phyloP scores from a whole-genome alignment of 1,284 basidiomycete genomes.

The Fomitopsis schrenkii region DNA sequence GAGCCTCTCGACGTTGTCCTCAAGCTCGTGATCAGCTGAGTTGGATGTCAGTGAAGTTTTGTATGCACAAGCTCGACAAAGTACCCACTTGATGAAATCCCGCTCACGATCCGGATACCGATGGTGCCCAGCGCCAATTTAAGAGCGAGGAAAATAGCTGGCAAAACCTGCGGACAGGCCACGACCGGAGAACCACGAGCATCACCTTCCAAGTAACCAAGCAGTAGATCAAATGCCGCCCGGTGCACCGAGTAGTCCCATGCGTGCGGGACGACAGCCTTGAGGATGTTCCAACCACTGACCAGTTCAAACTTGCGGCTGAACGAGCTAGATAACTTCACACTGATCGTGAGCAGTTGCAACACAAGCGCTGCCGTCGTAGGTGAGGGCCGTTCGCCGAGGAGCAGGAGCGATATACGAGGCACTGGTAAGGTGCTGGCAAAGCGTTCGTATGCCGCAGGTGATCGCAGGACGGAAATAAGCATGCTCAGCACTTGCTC shows the following conservation, averaged over 20 bases:
- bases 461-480: conserved; percentile 51
- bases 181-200: conserved; percentile 30
- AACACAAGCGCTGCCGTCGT: conserved; percentile 57
- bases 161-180: conserved; percentile 62
- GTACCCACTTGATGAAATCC: conserved; percentile 6
- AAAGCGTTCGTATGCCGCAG: conserved; percentile 57
- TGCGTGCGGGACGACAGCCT: conserved; percentile 56
- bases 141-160: conserved; percentile 61
- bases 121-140: conserved; percentile 36
- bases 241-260: conserved; percentile 67
- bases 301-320: conserved; percentile 71
- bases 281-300: conserved; percentile 70
- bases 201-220: conserved; percentile 36
- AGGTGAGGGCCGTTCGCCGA: conserved; percentile 64
- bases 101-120: conserved; percentile 18
- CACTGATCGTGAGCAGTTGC: conserved; percentile 51
- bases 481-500: conserved; percentile 59
- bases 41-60: not conserved
- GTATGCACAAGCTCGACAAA: not conserved
- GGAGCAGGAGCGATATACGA: conserved; percentile 68
- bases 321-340: conserved; percentile 54
- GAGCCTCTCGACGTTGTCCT: conserved; percentile 52
- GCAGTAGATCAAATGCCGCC: conserved; percentile 59
- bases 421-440: conserved; percentile 65
- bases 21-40: conserved; percentile 18